These are phyloP conservation scores for Coemansia sp. DNA, from an alignment of 192 early-diverging fungal species.

Conservation along the genomic window DNA sequence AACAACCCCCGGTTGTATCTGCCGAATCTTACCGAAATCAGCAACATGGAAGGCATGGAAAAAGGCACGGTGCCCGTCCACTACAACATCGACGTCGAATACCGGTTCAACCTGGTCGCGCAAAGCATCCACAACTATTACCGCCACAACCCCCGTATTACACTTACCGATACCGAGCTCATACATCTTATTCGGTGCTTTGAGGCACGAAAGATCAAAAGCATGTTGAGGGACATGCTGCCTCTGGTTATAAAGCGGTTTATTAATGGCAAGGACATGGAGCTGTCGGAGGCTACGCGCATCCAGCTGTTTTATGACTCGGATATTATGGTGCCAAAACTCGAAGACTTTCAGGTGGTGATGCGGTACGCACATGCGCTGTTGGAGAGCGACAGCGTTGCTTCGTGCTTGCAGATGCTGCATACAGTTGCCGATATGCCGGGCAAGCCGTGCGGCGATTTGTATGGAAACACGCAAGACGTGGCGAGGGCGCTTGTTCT, in stretches of 20 bases:
- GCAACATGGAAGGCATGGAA: background rate
- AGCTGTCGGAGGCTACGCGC: background rate
- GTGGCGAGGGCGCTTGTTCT: slow-evolving; percentile 5
- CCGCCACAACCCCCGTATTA: background rate
- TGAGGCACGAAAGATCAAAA: slow-evolving; percentile 13
- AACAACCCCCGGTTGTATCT: background rate
- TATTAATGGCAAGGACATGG: background rate
- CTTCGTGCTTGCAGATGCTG: slow-evolving; percentile 12
- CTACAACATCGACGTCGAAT: slow-evolving; percentile 9
- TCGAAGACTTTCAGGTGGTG: slow-evolving; percentile 14
- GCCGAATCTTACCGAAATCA: background rate
- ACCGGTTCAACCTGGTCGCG: slow-evolving; percentile 18
- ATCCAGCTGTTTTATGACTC: slow-evolving; percentile 20
- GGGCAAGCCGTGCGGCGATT: background rate
- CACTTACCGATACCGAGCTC: slow-evolving; percentile 27
- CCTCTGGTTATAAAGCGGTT: slow-evolving; percentile 25
- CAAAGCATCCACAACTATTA: slow-evolving; percentile 23
- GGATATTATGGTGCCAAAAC: background rate
- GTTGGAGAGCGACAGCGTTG: slow-evolving; percentile 4
- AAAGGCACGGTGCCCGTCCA: background rate
- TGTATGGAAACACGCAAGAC: slow-evolving; percentile 3
- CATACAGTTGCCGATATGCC: slow-evolving; percentile 29
- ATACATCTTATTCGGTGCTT: slow-evolving; percentile 19
- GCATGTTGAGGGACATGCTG: slow-evolving; percentile 26
- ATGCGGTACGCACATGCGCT: slow-evolving; percentile 31